Evolutionary conservation across 208 protist species (phyloP), one percentile per base, ranked within the genome.

Genomic region (Crithidia mellificae): DNA sequence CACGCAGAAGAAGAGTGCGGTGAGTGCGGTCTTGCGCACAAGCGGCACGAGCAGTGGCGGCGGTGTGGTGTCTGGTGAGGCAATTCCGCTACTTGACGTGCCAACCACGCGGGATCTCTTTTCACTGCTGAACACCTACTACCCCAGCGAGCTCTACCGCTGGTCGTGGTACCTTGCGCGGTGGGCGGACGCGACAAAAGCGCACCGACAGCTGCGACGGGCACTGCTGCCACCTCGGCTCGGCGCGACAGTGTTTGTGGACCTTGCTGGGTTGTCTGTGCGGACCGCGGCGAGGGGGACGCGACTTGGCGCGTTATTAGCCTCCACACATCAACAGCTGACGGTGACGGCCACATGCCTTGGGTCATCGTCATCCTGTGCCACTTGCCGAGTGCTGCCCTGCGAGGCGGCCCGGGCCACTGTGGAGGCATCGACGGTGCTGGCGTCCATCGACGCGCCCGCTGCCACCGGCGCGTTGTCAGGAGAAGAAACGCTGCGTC

Each of bases 141-240:
- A 0, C 17, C 30, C 52, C n/a, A 22, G 50, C 38, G 52, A 51
- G 49, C 19, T 80, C 38, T 63, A 39, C 9, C 64, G 64, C 12
- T 55, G 15, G 39, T 47, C 41, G 54, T 63, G 43, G 53, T 27
- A 55, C 54, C 30, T 64, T 19, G 29, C 51, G 8, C 61, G 64
- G n/a, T 70, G 61, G 51, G 43, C 36, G 4, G 41, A 62, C 27
- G 51, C 63, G 11, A 39, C 41, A 0, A 52, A 30, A 17, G 74
- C 74, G 25, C 74, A 80, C 58, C 24, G 7, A 3, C 32, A 25
- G 11, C 63, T 80, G 56, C 68, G 74, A 6, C 39, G 39, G 8
- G 44, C 56, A 52, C 50, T 80, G 27, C 62, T 68, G 7, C 57
- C 68, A 12, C 46, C 59, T 0, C 29, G 4, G 32, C 38, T 72